A percentile compares a stretch with the other conserved stretches of the same genome.
Conservation (phyloP, 2,329 filamentous ascomycete species). For the Aspergillus sp. region DNA sequence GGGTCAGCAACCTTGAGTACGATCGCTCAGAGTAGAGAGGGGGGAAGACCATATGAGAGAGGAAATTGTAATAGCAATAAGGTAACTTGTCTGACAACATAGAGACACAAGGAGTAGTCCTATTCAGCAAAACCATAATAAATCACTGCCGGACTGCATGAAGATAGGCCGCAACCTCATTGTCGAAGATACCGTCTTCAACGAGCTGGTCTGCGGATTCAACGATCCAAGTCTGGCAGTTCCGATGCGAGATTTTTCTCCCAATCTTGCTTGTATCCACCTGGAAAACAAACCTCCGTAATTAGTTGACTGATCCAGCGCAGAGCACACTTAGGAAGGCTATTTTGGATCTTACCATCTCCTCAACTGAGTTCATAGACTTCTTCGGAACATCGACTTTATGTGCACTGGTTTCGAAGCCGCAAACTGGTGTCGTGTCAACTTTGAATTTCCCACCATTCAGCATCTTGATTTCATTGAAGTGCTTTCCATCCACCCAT, state of each 20-base stretch:
- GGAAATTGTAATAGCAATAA: too few species aligned
- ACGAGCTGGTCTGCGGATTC: conserved; percentile 27
- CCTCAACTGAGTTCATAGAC: conserved; percentile 10
- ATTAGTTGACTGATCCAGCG: too few species aligned
- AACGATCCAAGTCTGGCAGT: conserved; percentile 34
- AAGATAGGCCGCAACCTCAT: conserved; percentile 19
- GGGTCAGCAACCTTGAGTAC: too few species aligned
- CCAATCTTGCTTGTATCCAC: background rate
- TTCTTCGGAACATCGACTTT: conserved; percentile 10
- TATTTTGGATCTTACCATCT: conserved; percentile 2
- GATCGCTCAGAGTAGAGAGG: too few species aligned
- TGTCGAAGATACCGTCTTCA: conserved; percentile 19
- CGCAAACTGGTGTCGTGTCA: conserved; percentile 17
- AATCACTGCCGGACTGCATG: conserved; percentile 18
- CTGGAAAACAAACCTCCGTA: too few species aligned
- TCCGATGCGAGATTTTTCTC: conserved; percentile 20
- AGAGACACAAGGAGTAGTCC: too few species aligned
- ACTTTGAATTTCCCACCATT: conserved; percentile 14
- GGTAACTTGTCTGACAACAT: too few species aligned
- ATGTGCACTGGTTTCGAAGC: conserved; percentile 19
- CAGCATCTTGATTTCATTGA: conserved; percentile 20
- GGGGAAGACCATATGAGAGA: too few species aligned
- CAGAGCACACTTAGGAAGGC: too few species aligned
- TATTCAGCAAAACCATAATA: background rate
- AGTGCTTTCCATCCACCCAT: conserved; percentile 20